Base-by-base conservation (phyloP, 164 flowering plant genomes). In the Warburgia ugandensis region DNA sequence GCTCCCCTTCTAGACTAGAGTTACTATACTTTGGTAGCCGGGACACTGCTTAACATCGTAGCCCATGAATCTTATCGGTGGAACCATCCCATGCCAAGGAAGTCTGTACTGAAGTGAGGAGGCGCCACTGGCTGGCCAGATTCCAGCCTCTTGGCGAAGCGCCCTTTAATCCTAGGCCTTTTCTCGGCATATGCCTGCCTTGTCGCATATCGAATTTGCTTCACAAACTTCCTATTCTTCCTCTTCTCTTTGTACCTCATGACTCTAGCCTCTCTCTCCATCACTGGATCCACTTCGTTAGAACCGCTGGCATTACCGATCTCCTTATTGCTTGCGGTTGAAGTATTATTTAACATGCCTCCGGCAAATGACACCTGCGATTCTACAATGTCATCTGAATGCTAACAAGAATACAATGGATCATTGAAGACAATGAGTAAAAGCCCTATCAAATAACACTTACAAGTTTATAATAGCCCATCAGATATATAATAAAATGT, bases 211-310 rank as follows among this genome's bases (percentile, higher is more conserved):
- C 69, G 36, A 11, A 65, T 61, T 12, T 55, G 53, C 46, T 69
- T 69, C 44, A 31, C 63, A 39, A 69, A 69, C 52, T 54, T 65
- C 11, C 69, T 44, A 21, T 55, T 65, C 52, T 58, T 65, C 39
- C 44, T 61, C 58, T 69, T 65, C 64, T 65, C 69, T 40, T 45
- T 60, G 58, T 69, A 69, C 63, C 73, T 65, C 50, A 36, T 27
- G 9, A 69, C 59, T 52, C 63, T 57, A 0, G 67, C 73, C 31
- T 69, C 69, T 21, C 73, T 54, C 29, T 59, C 68, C 40, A n/a
- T 39, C 3, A 23, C 54, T 48, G 32, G 48, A 14, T n/a, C 46
- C 37, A 23, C 19, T 30, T 2, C 39, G 46, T 17, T 36, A 14
- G 23, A 21, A 9, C n/a, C 29, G 6, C 2, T 52, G 16, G 46